Evolutionary conservation across 768 basidiomycete species (phyloP).

Genomic region (Boletus rubroflammeus): DNA sequence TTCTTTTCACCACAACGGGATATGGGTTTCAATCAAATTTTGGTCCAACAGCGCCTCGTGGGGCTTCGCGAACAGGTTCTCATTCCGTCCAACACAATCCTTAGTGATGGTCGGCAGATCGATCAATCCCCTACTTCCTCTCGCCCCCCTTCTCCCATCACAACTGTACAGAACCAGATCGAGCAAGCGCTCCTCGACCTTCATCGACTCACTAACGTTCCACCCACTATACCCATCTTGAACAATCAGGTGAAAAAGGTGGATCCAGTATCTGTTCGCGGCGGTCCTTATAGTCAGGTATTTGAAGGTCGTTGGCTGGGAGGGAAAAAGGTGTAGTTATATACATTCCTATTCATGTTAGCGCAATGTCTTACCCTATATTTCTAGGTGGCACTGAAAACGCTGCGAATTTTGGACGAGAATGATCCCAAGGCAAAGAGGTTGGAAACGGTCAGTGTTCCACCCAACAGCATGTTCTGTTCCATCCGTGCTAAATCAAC

Average conservation of each 20-base stretch:
- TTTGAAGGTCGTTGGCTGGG: conserved; percentile 54
- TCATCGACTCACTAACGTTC: conserved; percentile 49
- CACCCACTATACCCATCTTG: conserved; percentile 50
- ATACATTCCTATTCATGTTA: not conserved
- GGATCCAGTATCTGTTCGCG: conserved; percentile 38
- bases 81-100: conserved; percentile 7
- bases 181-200: conserved; percentile 46
- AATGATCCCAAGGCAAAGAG: conserved; percentile 41
- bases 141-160: conserved; percentile 20
- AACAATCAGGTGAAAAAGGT: conserved; percentile 48
- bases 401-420: conserved; percentile 44
- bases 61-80: conserved; percentile 4
- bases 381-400: conserved; percentile 54
- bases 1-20: not conserved
- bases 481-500: not conserved
- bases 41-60: conserved; percentile 21
- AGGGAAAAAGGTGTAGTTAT: conserved; percentile 43
- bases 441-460: conserved; percentile 31
- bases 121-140: conserved; percentile 22
- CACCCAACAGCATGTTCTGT: not conserved
- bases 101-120: conserved; percentile 20
- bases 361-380: not conserved
- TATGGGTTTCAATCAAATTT: not conserved
- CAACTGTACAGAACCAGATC: conserved; percentile 36
- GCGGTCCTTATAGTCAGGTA: conserved; percentile 54